Base-by-base conservation (phyloP, 1,284 basidiomycete species). In the Fomitopsis betulina region DNA sequence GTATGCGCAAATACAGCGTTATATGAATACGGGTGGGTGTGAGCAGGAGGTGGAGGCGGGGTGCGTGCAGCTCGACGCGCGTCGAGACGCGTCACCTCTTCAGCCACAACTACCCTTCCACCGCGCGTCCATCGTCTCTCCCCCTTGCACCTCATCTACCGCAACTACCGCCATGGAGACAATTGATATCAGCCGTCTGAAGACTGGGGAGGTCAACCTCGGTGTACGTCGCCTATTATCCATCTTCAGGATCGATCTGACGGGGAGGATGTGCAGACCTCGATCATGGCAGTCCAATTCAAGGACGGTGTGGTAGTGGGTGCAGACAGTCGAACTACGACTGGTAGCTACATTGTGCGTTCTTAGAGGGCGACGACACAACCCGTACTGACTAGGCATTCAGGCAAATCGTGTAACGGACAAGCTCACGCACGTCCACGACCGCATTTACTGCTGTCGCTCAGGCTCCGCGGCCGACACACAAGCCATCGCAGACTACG, bases 241-340 rank as follows among this genome's bases (percentile, higher is more conserved):
- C 23, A 57, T n/a, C 47, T 9, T 10, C n/a, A 35, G 30, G 12
- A 9, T 2, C 4, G 54, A 15, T 17, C 53, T 54, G 8, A 56
- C 47, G 51, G 21, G 25, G 42, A 40, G 58, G 30, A 63, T 55
- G 43, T 45, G 13, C 68, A 96, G 91, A 99, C 96, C 57, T 98
- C 96, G 52, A 99, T 99, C 75, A 99, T 99, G 97, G 96, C 96
- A 55, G 96, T 99, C 63, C 93, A 95, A 66, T 99, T 98, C 79
- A 83, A 94, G 45, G 87, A 86, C 42, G 96, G 96, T 53, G 96
- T 99, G 58, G 88, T 99, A 64, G 87, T 99, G 61, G 97, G 97
- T 39, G 96, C 96, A 65, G 96, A 99, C 77, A 93, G 91, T 80
- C 85, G 97, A 60, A 99, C 97, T 61, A 98, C 97, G 1, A 97